Base-by-base conservation (phyloP, 2,329 filamentous ascomycete species). In the Scedosporium apiospermum region DNA sequence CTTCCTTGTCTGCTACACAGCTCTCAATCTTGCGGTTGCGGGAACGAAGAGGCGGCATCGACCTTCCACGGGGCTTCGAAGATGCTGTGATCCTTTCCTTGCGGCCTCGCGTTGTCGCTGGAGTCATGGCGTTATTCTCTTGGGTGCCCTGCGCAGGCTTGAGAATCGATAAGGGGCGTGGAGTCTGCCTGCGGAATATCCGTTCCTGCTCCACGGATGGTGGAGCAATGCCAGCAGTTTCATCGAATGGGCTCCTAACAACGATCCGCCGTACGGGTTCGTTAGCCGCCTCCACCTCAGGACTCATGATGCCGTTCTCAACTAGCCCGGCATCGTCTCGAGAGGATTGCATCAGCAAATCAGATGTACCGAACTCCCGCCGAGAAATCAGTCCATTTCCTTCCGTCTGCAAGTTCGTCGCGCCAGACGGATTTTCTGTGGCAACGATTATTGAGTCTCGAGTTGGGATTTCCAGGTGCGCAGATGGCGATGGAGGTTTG, bases 201-300 rank as follows among this genome's bases (percentile, higher is more conserved):
- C 76, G 72, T 64, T 77, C 75, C 57, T 77, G 71, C 57, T 70
- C 65, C 38, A 76, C 63, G 0, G 74, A 74, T n/a, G 68, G 71
- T 5, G 71, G 69, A 5, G 65, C 65, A 2, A 69, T 68, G 7
- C 67, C 68, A n/a, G 63, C 18, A 3, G 62, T 57, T 30, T 67
- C 63, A 6, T 63, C 58, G 30, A 65, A 65, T 1, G 73, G 74
- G 58, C 72, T 74, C 46, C 70, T 64, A n/a, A 76, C 69, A 23
- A 70, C 65, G 6, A 76, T 38, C 64, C 63, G 38, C 53, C 64
- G 58, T 38, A 59, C 60, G 60, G 21, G 44, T 49, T 53, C 59
- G 38, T 63, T 58, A 41, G 62, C 55, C 30, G 57, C 14, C n/a
- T 64, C 18, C 14, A 7, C 10, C 16, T 21, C n/a, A 2, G 44